Evolutionary conservation across 1,284 basidiomycete species (phyloP).

Genomic region (Tremellales sp.): DNA sequence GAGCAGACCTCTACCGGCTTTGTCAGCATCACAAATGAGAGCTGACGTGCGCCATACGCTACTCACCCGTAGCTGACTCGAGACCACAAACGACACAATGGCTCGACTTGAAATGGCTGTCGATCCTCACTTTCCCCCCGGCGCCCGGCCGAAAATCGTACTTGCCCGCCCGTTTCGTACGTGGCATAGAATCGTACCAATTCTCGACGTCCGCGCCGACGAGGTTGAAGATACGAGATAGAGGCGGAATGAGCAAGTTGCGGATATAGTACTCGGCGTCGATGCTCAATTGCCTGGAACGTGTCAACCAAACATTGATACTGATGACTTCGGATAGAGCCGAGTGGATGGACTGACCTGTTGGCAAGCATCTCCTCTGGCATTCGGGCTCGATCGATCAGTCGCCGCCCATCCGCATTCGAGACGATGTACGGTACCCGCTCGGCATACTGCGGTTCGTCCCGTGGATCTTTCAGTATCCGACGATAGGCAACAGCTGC

Average conservation of each 20-base stretch:
- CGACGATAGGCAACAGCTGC: constrained; percentile 77
- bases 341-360: constrained; percentile 51
- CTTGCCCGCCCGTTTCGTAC: constrained; percentile 28
- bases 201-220: constrained; percentile 80
- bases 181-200: constrained; percentile 88
- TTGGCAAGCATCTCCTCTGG: constrained; percentile 74
- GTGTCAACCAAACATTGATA: constrained; percentile 44
- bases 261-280: constrained; percentile 90
- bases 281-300: constrained; percentile 54
- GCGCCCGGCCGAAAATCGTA: constrained; percentile 8
- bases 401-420: constrained; percentile 62
- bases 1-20: constrained; percentile 60
- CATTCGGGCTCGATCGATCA: constrained; percentile 76
- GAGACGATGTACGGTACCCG: constrained; percentile 86
- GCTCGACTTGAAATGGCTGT: constrained; percentile 69
- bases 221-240: constrained; percentile 86
- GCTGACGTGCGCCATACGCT: constrained; percentile 14
- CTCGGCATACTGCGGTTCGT: constrained; percentile 88
- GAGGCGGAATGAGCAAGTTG: constrained; percentile 78
- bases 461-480: constrained; percentile 68
- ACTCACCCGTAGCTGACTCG: constrained; percentile 56
- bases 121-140: constrained; percentile 50
- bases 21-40: background rate
- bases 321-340: constrained; percentile 9
- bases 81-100: constrained; percentile 67